Evolutionary conservation across 2,329 filamentous ascomycete genomes (phyloP).

Genomic region (Claviceps citrina): DNA sequence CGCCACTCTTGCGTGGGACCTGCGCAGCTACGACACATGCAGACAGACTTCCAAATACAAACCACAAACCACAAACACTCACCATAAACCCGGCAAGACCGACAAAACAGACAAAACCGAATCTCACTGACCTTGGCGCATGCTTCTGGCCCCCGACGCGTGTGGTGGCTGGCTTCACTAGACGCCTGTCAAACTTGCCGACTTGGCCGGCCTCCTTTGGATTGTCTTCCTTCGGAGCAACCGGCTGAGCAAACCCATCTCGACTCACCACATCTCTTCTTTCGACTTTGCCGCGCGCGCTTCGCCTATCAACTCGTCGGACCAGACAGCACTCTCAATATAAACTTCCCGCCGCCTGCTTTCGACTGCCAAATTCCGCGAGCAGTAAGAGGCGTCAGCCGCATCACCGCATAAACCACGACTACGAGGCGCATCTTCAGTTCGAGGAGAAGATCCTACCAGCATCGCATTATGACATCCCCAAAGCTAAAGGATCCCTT

Average conservation of each 20-base stretch:
- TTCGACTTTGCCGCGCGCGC: neutral
- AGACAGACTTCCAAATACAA: neutral
- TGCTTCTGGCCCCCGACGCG: neutral
- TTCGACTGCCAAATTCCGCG: neutral
- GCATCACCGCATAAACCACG: neutral
- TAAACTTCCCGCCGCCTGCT: too few relatives aligned
- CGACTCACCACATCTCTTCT: neutral
- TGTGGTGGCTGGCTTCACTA: neutral
- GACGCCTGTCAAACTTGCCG: neutral
- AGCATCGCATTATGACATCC: slow-evolving; percentile 9
- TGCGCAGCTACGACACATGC: too few relatives aligned
- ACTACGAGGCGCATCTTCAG: neutral
- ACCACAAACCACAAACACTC: neutral
- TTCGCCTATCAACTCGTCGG: neutral
- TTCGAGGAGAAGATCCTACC: neutral
- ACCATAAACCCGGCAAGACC: neutral
- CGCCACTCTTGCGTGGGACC: too few relatives aligned
- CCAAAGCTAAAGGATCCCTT: slow-evolving; percentile 24
- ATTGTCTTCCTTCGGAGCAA: too few relatives aligned
- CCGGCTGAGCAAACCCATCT: neutral
- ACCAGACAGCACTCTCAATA: neutral
- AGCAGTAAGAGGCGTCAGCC: neutral
- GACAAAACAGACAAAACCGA: neutral
- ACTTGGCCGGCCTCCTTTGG: too few relatives aligned
- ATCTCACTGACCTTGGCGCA: neutral